Evolutionary conservation across 2,329 filamentous ascomycete species (phyloP).

Genomic region (Fusarium kyushuense): DNA sequence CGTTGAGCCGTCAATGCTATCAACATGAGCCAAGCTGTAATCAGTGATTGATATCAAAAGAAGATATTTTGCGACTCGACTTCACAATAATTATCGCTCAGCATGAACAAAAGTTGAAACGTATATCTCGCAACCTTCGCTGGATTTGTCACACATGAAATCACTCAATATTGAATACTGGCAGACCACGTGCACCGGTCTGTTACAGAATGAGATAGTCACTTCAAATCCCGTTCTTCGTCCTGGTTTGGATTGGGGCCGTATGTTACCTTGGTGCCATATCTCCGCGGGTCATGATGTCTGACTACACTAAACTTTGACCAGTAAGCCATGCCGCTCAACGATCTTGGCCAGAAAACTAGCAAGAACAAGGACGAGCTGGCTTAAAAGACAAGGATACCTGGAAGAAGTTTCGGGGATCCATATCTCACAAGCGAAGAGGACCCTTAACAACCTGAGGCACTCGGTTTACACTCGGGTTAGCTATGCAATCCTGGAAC

Average conservation of each 20-base stretch:
- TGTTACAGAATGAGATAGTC: conserved; percentile 29
- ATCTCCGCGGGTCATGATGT: conserved; percentile 34
- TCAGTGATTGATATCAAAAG: conserved; percentile 9
- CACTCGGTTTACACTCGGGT: conserved; percentile 22
- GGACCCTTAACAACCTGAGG: conserved; percentile 33
- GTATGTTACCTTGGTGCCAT: conserved; percentile 22
- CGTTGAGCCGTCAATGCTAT: conserved; percentile 7
- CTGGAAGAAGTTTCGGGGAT: conserved; percentile 21
- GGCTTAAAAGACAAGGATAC: conserved; percentile 29
- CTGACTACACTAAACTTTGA: conserved; percentile 39
- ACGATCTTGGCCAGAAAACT: conserved; percentile 34
- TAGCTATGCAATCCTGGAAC: conserved; percentile 41
- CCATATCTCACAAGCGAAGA: conserved; percentile 27
- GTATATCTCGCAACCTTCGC: conserved; percentile 21
- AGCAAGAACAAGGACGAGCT: conserved; percentile 24
- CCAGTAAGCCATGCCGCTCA: conserved; percentile 36
- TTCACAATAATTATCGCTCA: conserved; percentile 20
- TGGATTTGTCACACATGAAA: conserved; percentile 22
- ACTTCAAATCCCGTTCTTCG: conserved; percentile 14
- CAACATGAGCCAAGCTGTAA: conserved; percentile 11
- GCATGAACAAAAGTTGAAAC: conserved; percentile 27
- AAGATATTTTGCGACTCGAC: not conserved
- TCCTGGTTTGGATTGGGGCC: conserved; percentile 19
- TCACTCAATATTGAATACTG: conserved; percentile 16
- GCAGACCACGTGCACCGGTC: conserved; percentile 32